phyloP scores from a whole-genome alignment of 345 rosid genomes.

The Salix exigua region DNA sequence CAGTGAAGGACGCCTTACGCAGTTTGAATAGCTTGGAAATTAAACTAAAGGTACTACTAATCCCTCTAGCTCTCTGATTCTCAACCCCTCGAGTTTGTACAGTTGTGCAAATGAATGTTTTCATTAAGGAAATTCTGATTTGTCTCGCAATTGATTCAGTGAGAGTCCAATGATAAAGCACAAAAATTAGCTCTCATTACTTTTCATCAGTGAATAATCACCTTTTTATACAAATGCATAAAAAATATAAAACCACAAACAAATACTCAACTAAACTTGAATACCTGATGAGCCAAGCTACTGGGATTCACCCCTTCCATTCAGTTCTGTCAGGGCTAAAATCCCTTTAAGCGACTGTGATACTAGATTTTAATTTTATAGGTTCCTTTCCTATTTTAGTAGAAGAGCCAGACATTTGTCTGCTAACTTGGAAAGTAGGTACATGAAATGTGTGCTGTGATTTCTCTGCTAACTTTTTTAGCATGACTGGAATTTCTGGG shows the following conservation, averaged over 20 bases:
- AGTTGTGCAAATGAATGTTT: background rate
- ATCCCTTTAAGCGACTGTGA: background rate
- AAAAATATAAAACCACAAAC: background rate
- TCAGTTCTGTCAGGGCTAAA: background rate
- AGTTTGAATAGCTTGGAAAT: constrained; percentile 68
- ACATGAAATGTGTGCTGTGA: background rate
- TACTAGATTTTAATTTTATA: background rate
- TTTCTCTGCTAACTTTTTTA: background rate
- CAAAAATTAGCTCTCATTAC: background rate
- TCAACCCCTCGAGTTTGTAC: background rate
- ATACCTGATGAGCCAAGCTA: background rate
- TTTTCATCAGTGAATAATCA: background rate
- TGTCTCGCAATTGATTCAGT: background rate
- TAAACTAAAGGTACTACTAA: constrained; percentile 62
- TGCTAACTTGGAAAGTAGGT: background rate
- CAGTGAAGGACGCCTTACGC: constrained; percentile 51
- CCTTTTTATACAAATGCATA: background rate
- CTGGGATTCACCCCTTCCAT: background rate
- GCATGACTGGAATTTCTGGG: background rate
- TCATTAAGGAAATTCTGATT: background rate
- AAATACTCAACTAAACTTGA: background rate
- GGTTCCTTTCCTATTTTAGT: background rate
- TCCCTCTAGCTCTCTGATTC: background rate
- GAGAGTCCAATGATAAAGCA: background rate
- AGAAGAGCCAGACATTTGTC: background rate